phyloP scores from a whole-genome alignment of 2,329 filamentous ascomycete species.

The Aspergillus texensis region DNA sequence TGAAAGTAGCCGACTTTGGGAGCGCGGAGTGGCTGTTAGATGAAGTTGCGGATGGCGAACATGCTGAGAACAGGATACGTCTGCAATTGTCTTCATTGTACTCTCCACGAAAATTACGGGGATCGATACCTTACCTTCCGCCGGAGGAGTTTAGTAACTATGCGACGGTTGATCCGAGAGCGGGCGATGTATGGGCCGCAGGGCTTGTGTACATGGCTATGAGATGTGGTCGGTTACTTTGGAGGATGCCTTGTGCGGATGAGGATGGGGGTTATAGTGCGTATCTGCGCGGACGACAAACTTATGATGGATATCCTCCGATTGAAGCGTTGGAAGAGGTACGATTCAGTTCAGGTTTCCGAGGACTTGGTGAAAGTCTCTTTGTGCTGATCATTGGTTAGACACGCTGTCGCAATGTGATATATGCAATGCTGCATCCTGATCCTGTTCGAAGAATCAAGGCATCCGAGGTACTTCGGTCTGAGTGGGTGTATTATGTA shows the following conservation, averaged over 20 bases:
- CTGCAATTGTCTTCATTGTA: slow-evolving; percentile 3
- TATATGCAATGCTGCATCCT: slow-evolving; percentile 36
- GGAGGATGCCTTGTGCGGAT: slow-evolving; percentile 26
- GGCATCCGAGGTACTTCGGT: slow-evolving; percentile 23
- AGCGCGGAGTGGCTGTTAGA: slow-evolving; percentile 17
- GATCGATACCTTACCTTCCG: slow-evolving; percentile 80
- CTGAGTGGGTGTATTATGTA: slow-evolving; percentile 31
- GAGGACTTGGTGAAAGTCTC: background rate
- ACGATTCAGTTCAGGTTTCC: slow-evolving; percentile 5
- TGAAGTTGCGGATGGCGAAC: background rate
- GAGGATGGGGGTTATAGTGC: slow-evolving; percentile 30
- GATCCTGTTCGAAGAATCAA: slow-evolving; percentile 26
- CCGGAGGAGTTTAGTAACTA: slow-evolving; percentile 59
- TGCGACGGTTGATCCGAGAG: slow-evolving; percentile 7
- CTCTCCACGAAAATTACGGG: slow-evolving; percentile 44
- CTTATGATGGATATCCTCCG: slow-evolving; percentile 26
- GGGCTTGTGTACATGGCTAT: slow-evolving; percentile 33
- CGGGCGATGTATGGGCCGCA: slow-evolving; percentile 33
- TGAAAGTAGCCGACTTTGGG: slow-evolving; percentile 96
- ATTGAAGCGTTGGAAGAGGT: slow-evolving; percentile 31
- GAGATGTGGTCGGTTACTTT: slow-evolving; percentile 28
- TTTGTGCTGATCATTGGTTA: slow-evolving; percentile 4
- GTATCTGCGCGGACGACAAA: slow-evolving; percentile 24
- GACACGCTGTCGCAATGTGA: slow-evolving; percentile 27
- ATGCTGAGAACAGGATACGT: slow-evolving; percentile 12